phyloP scores from a whole-genome alignment of 805 yeast species.

The Candida lessepsii region DNA sequence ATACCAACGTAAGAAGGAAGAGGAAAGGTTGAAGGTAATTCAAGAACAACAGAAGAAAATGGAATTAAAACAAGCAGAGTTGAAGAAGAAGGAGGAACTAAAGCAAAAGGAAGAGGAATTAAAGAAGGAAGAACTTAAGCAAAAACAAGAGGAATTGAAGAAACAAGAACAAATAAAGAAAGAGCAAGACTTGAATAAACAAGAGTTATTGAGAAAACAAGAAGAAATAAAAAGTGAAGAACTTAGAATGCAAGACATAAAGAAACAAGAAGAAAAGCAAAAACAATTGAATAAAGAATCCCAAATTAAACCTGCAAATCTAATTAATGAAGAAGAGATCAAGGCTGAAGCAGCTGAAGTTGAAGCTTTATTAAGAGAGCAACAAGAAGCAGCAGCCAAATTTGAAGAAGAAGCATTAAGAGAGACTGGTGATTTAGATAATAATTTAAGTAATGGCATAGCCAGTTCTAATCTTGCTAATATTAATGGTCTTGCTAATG shows the following conservation, averaged over 20 bases:
- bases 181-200: constrained; percentile 9
- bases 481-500: not conserved
- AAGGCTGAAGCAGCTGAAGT: too few relatives aligned
- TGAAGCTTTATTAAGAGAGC: constrained; percentile 10
- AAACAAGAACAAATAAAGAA: constrained; percentile 21
- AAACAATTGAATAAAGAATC: too few relatives aligned
- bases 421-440: not conserved
- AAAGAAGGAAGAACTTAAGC: constrained; percentile 23
- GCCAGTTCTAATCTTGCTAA: not conserved
- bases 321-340: too few relatives aligned
- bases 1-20: constrained; percentile 39
- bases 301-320: too few relatives aligned
- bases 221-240: constrained; percentile 26
- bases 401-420: constrained; percentile 2
- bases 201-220: too few relatives aligned
- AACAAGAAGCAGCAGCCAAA: constrained; percentile 8
- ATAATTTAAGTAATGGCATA: too few relatives aligned
- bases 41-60: constrained; percentile 34
- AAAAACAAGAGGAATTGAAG: constrained; percentile 28
- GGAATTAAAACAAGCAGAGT: constrained; percentile 31
- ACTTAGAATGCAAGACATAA: constrained; percentile 22
- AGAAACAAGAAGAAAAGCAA: constrained; percentile 8
- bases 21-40: constrained; percentile 47
- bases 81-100: constrained; percentile 12
- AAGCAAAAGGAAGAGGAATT: constrained; percentile 23